phyloP scores from a whole-genome alignment of 805 yeast genomes.

The Tetrapisispora nanseiensis region DNA sequence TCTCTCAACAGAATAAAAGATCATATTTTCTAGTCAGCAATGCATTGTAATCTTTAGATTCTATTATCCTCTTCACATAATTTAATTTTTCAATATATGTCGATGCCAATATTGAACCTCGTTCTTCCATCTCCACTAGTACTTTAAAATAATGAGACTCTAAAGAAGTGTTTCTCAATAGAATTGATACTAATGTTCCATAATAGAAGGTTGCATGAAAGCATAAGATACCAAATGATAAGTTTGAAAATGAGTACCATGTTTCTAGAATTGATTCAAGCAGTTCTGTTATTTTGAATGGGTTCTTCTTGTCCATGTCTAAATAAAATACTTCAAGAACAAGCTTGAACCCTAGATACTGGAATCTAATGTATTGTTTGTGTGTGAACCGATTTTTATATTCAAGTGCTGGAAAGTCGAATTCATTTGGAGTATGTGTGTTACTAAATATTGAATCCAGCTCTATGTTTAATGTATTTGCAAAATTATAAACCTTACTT shows the following conservation, averaged over 20 bases:
- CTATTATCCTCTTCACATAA: background rate
- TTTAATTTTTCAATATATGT: conserved; percentile 4
- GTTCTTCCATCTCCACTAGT: conserved; percentile 1
- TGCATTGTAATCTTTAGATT: background rate
- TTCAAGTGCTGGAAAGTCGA: background rate
- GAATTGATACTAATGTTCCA: conserved; percentile 3
- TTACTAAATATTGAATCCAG: background rate
- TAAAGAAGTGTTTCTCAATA: conserved; percentile 2
- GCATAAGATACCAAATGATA: background rate
- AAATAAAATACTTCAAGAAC: conserved; percentile 6
- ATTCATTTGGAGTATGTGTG: background rate
- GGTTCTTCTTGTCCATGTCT: background rate
- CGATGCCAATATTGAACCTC: conserved; percentile 5
- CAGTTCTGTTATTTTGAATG: background rate
- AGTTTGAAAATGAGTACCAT: conserved; percentile 7
- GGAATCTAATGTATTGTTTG: conserved; percentile 4
- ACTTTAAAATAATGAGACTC: conserved; percentile 3
- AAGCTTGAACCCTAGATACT: background rate
- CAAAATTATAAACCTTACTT: conserved; percentile 1
- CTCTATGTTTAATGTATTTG: background rate
- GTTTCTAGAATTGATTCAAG: conserved; percentile 7
- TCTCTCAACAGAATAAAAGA: background rate
- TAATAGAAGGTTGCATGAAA: conserved; percentile 8
- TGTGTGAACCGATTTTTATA: conserved; percentile 4
- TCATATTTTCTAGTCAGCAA: background rate